Evolutionary conservation across 768 basidiomycete species (phyloP).

Genomic region (Lactarius tabidus): DNA sequence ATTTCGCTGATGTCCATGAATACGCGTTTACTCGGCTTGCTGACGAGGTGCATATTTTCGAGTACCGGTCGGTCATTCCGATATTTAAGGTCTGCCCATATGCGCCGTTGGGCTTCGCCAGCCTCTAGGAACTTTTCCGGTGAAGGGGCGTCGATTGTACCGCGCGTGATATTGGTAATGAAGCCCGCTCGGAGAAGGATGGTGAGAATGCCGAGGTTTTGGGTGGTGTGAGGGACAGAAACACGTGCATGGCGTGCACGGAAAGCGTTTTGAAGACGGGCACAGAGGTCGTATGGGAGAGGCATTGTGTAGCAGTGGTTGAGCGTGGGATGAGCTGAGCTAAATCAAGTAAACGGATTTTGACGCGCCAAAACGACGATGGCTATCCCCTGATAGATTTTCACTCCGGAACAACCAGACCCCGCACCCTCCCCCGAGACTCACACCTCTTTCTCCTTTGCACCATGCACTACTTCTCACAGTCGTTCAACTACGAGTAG

Average conservation of each 20-base stretch:
- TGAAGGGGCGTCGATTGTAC: constrained; percentile 59
- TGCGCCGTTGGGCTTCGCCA: constrained; percentile 63
- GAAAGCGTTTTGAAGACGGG: constrained; percentile 90
- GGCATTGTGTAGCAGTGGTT: constrained; percentile 35
- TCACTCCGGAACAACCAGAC: background rate
- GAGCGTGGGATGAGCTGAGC: background rate
- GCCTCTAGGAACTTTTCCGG: constrained; percentile 59
- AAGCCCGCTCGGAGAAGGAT: constrained; percentile 92
- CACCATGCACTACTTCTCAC: constrained; percentile 82
- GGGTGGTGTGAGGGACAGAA: constrained; percentile 75
- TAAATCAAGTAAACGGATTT: background rate
- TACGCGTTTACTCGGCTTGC: constrained; percentile 77
- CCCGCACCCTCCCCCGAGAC: constrained; percentile 4
- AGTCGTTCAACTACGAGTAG: constrained; percentile 80
- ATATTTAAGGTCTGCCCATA: constrained; percentile 96
- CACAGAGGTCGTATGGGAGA: constrained; percentile 81
- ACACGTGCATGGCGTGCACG: constrained; percentile 77
- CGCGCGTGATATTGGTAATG: constrained; percentile 76
- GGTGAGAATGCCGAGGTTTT: constrained; percentile 88
- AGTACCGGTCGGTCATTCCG: constrained; percentile 86
- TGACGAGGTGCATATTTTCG: constrained; percentile 72
- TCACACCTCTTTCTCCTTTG: background rate
- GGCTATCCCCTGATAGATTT: constrained; percentile 1
- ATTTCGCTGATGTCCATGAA: constrained; percentile 74
- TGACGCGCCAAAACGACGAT: background rate